Conservation (phyloP, 345 rosid genomes). For the Syzygium oleosum region DNA sequence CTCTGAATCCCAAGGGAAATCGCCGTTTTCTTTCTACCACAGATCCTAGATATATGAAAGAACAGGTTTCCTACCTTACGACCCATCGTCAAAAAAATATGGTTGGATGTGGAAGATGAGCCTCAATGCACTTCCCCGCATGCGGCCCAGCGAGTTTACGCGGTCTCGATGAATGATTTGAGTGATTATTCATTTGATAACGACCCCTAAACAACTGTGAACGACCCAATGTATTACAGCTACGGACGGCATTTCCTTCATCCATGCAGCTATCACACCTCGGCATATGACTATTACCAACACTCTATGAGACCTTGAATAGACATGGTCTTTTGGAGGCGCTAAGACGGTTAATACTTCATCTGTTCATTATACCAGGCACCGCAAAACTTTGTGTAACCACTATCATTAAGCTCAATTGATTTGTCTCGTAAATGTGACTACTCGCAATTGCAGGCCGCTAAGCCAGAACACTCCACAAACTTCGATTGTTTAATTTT, state of each 20-base stretch:
- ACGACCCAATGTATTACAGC: neutral
- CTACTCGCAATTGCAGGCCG: neutral
- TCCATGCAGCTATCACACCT: neutral
- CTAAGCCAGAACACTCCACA: neutral
- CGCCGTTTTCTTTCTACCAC: neutral
- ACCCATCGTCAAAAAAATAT: neutral
- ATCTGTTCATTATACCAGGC: neutral
- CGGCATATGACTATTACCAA: neutral
- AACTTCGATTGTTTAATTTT: no score
- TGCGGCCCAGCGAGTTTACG: neutral
- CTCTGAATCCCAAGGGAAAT: neutral
- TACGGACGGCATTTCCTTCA: neutral
- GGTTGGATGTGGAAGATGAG: neutral
- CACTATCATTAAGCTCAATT: neutral
- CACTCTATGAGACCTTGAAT: neutral
- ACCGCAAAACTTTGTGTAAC: neutral
- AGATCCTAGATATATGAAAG: neutral
- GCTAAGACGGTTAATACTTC: neutral
- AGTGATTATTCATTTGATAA: neutral
- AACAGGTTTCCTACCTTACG: neutral
- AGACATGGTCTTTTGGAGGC: neutral
- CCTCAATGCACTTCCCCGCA: neutral
- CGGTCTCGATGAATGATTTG: neutral
- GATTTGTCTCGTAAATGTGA: neutral
- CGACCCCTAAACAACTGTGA: neutral